A percentile compares a stretch with the other conserved stretches of the same genome.
Evolutionary conservation across 139 green algal species (phyloP).

Genomic region (Coelastrella sp.): DNA sequence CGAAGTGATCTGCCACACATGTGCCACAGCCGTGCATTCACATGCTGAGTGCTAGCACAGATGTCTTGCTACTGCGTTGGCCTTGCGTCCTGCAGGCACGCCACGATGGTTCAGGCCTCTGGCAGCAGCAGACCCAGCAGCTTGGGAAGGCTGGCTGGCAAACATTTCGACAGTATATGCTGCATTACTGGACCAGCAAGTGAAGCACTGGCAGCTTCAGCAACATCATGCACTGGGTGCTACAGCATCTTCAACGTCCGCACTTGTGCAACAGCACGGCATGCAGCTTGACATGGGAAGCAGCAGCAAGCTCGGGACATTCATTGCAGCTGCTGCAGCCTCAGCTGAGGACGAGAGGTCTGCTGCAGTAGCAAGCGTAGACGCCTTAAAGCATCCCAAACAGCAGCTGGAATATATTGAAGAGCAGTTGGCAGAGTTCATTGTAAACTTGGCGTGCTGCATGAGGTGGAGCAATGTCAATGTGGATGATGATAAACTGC

Average conservation of each 20-base stretch:
- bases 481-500: slow-evolving; percentile 31
- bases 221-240: neutral
- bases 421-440: slow-evolving; percentile 39
- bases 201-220: neutral
- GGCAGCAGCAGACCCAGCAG: slow-evolving; percentile 43
- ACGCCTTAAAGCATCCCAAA: neutral
- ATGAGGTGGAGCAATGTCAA: slow-evolving; percentile 44
- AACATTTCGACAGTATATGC: slow-evolving; percentile 26
- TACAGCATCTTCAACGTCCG: neutral
- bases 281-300: too few relatives aligned
- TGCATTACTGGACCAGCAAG: neutral
- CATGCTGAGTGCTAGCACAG: too few relatives aligned
- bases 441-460: slow-evolving; percentile 16
- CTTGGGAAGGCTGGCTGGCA: slow-evolving; percentile 37
- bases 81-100: slow-evolving; percentile 29
- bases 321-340: neutral
- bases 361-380: neutral
- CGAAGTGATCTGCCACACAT: too few relatives aligned
- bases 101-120: slow-evolving; percentile 26
- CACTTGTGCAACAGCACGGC: neutral
- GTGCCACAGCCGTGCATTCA: too few relatives aligned
- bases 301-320: neutral
- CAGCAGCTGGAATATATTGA: neutral
- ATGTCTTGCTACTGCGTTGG: too few relatives aligned
- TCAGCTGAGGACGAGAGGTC: neutral